Percentiles rank a stretch among this genome's conserved stretches.
Conservation (phyloP, 495 filamentous ascomycete species). For the Astrothelium macrocarpum region DNA sequence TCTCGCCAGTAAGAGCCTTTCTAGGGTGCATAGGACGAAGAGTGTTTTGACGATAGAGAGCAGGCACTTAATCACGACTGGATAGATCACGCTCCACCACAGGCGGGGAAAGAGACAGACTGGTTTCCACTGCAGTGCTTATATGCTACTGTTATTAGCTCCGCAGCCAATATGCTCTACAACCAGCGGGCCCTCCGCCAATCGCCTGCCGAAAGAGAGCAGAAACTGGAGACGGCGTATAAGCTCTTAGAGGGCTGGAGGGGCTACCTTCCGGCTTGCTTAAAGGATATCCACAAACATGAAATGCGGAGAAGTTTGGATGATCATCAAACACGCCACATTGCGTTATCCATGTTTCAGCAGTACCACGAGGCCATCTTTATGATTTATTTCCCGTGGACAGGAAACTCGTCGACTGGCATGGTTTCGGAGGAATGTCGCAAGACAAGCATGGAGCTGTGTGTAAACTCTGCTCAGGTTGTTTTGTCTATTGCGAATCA, state of each 20-base stretch:
- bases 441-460: neutral
- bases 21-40: neutral
- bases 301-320: constrained; percentile 1
- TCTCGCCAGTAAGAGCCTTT: neutral
- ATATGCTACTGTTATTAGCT: neutral
- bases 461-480: neutral
- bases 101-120: neutral
- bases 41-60: neutral
- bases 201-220: neutral
- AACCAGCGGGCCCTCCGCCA: neutral
- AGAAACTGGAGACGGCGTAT: neutral
- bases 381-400: neutral
- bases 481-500: neutral
- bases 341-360: neutral
- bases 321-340: neutral
- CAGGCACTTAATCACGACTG: neutral
- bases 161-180: neutral
- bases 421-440: neutral
- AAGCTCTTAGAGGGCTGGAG: constrained; percentile 1
- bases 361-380: constrained; percentile 4
- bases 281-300: neutral
- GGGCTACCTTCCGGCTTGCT: neutral
- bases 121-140: neutral
- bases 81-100: neutral
- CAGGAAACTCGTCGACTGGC: neutral